These are phyloP conservation scores for Hymenoscyphus occultus DNA, from an alignment of 2,329 filamentous ascomycete genomes.

Conservation along the genomic window DNA sequence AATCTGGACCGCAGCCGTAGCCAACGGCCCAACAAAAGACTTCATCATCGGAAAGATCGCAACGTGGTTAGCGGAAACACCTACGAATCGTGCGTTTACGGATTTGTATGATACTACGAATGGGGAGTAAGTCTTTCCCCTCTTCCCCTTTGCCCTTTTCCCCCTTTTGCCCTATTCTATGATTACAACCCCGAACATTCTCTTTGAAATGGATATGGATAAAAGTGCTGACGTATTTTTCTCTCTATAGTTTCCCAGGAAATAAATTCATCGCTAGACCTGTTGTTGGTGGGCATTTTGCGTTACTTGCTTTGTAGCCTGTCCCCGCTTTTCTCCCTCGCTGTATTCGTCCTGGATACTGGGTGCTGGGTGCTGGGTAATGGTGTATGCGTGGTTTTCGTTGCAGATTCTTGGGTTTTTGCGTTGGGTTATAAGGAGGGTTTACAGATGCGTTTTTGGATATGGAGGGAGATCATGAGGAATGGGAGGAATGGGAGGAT, in stretches of 20 bases:
- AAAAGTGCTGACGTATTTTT: too few species aligned
- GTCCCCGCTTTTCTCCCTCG: too few species aligned
- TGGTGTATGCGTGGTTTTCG: too few species aligned
- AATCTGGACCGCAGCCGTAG: conserved; percentile 77
- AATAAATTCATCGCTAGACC: conserved; percentile 68
- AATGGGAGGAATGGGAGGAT: too few species aligned
- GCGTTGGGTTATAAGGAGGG: too few species aligned
- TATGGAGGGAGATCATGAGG: too few species aligned
- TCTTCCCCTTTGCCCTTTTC: neutral
- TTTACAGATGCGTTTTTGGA: too few species aligned
- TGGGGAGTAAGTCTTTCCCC: conserved; percentile 55
- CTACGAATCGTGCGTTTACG: conserved; percentile 67
- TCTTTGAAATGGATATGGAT: neutral
- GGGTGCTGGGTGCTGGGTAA: too few species aligned
- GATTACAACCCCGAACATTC: too few species aligned
- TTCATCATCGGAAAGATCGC: conserved; percentile 70
- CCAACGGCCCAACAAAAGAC: conserved; percentile 56
- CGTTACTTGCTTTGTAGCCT: conserved; percentile 57
- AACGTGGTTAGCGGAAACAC: conserved; percentile 71
- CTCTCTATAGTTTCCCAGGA: neutral
- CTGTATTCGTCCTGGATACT: too few species aligned
- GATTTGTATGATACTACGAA: conserved; percentile 74
- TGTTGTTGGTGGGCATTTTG: conserved; percentile 78
- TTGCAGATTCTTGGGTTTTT: too few species aligned
- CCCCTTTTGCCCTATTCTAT: neutral